Base-by-base conservation (phyloP, 2,329 filamentous ascomycete genomes). In the Exserohilum rostratum region DNA sequence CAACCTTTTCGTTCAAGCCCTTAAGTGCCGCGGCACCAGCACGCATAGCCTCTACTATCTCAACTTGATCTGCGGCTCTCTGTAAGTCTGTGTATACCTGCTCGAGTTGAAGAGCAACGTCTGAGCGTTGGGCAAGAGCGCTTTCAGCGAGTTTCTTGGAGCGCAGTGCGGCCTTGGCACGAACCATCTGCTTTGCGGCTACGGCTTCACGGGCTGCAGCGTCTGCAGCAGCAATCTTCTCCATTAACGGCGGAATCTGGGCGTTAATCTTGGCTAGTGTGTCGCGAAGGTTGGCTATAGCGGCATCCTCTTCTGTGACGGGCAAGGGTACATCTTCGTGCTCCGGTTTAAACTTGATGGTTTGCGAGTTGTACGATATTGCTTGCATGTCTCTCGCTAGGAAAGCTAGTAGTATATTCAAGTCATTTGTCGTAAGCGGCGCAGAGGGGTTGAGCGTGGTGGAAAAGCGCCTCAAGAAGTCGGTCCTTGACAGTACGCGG, bases 1-100 rank as follows among this genome's bases (percentile, higher is more conserved):
- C 95, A 18, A 92, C 84, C 70, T 91, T 85, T 42, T 84, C 82
- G 70, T 96, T 92, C 27, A 99, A 81, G 22, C 79, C 81, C 61
- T 84, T 83, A 30, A 99, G 82, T 1, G 90, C 91, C 30, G 82
- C 83, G 0, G 89, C 85, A 58, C 90, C 91, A 13, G 22, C 84
- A 68, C 91, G 86, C 88, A 99, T 93, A 5, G 92, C 88, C 55
- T 85, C 84, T 7, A 98, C 86, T 12, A 97, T 84, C 65, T 91
- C 89, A 7, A 96, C 86, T 60, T 97, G 90, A 74, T 93, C 90
- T 0, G 87, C 83, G 0, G 95, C 95, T 73, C 93, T 87, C 71
- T 96, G 88, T 47, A 99, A 90, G 69, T 88, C 90, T n/a, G 82
- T 76, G 49, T 91, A 90, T 0, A 96, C 87, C 58, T 90, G 87